These are phyloP conservation scores for Metschnikowia colocasiae DNA, from an alignment of 805 yeast species.

Conservation along the genomic window DNA sequence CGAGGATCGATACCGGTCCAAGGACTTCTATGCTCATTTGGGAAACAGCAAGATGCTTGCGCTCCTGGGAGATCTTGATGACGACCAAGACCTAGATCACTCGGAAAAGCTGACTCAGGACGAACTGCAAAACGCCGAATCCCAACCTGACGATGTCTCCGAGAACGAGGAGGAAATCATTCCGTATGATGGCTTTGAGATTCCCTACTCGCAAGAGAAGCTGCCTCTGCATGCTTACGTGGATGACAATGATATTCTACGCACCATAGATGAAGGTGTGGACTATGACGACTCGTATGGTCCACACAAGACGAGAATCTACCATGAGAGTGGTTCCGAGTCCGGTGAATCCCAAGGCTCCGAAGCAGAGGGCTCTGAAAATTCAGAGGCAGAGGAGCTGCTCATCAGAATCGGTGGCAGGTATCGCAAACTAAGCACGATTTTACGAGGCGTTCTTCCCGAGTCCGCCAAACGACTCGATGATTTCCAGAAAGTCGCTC, in stretches of 20 bases:
- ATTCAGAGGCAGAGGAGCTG: constrained; percentile 14
- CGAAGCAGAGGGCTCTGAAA: not conserved
- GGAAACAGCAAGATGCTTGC: constrained; percentile 23
- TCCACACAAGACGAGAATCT: not conserved
- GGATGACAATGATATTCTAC: not conserved
- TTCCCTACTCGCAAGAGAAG: constrained; percentile 5
- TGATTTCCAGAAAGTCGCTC: constrained; percentile 15
- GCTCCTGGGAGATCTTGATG: constrained; percentile 13
- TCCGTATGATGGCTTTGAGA: constrained; percentile 13
- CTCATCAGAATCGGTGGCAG: constrained; percentile 19
- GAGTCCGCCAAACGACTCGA: constrained; percentile 37
- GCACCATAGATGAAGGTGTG: constrained; percentile 1
- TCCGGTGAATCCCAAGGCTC: not conserved
- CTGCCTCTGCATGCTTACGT: not conserved
- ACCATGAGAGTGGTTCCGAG: not conserved
- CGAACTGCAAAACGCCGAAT: constrained; percentile 5
- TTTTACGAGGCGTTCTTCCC: constrained; percentile 36
- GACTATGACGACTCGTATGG: not conserved
- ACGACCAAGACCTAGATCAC: not conserved
- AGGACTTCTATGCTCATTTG: constrained; percentile 35
- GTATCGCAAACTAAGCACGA: constrained; percentile 25
- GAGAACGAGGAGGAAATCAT: constrained; percentile 9
- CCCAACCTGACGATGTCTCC: not conserved
- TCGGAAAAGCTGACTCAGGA: constrained; percentile 8
- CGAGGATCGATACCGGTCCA: constrained; percentile 38